A percentile compares a stretch with the other conserved stretches of the same genome.
phyloP scores from a whole-genome alignment of 2,329 filamentous ascomycete species.

The Beauveria sp. region DNA sequence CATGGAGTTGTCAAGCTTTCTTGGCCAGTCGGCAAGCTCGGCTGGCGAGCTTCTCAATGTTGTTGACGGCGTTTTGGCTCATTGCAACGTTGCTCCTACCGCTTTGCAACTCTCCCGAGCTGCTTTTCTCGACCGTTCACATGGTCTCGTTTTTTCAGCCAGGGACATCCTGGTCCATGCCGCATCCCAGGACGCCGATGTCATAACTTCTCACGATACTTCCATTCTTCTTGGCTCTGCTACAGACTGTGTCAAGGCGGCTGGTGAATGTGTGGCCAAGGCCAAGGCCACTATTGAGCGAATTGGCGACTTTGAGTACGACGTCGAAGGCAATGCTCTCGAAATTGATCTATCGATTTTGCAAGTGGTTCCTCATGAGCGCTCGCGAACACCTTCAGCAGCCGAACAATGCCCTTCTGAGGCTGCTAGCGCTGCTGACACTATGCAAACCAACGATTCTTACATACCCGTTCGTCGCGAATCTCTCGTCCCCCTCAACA shows the following conservation, averaged over 20 bases:
- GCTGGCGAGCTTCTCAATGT: slow-evolving; percentile 73
- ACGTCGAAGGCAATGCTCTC: slow-evolving; percentile 52
- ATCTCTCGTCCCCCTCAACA: slow-evolving; percentile 39
- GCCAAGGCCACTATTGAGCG: slow-evolving; percentile 78
- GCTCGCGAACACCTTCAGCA: slow-evolving; percentile 24
- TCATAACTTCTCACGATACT: slow-evolving; percentile 75
- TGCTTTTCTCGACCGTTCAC: slow-evolving; percentile 71
- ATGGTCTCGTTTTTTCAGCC: slow-evolving; percentile 72
- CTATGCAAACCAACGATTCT: slow-evolving; percentile 28
- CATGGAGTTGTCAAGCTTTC: slow-evolving; percentile 71
- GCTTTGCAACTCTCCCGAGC: slow-evolving; percentile 61
- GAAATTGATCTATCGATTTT: slow-evolving; percentile 49
- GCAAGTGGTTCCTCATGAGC: slow-evolving; percentile 32
- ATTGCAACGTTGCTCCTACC: slow-evolving; percentile 61
- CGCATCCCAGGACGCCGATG: slow-evolving; percentile 63
- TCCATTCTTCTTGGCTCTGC: slow-evolving; percentile 68
- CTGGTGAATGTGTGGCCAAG: slow-evolving; percentile 85
- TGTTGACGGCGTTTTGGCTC: slow-evolving; percentile 73
- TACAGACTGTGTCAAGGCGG: slow-evolving; percentile 80
- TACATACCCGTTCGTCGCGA: slow-evolving; percentile 30
- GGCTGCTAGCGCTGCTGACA: slow-evolving; percentile 30
- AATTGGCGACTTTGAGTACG: slow-evolving; percentile 85
- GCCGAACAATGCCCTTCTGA: slow-evolving; percentile 26
- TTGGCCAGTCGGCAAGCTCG: slow-evolving; percentile 74
- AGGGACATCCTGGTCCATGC: slow-evolving; percentile 67